Base-by-base conservation (phyloP, 495 filamentous ascomycete genomes). In the Ramalina peruviana region DNA sequence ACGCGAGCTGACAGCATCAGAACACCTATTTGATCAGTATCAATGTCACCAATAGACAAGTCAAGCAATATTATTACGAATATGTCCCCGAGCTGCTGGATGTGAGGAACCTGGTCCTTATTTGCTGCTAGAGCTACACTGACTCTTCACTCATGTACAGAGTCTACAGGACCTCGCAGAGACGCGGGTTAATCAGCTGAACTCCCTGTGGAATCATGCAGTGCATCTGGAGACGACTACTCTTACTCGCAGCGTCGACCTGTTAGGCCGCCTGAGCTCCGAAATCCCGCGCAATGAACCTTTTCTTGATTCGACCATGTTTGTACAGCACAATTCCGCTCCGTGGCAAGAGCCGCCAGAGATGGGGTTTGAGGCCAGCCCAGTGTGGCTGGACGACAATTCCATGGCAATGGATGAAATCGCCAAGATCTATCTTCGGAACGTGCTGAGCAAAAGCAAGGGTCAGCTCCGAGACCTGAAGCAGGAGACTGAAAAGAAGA, bases 1-100 rank as follows among this genome's bases (percentile, higher is more conserved):
- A 19, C 39, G 26, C 17, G 48, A 33, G 23, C 36, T 64, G 50
- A 62, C 49, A 25, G 17, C 33, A 23, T 12, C 55, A 86, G 83
- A 99, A 97, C 60, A 88, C 86, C 2, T 99, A 99, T 59, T 69
- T 99, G 36, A 90, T 99, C 54, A 76, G 78, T 48, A 93, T 99
- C 69, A 92, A 90, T 60, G 85, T 95, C 40, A 88, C 90, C 36
- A 99, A 99, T 67, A 89, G 86, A 64, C 80, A 94, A 59, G 97
- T 96, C 68, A 86, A 94, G 63, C 87, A 80, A 61, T 96, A 96
- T 67, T 99, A 88, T 58, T 80, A 97, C 62, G 88, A 96, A 72
- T 96, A 96, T 63, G 75, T 99, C 19, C 92, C 92, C 4, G 90
- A 96, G 51, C 62, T 99, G 30, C 70, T 99, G 56, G 87, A 99